These are phyloP conservation scores for Penicillium brasilianum DNA, from an alignment of 2,329 filamentous ascomycete genomes.

Conservation along the genomic window DNA sequence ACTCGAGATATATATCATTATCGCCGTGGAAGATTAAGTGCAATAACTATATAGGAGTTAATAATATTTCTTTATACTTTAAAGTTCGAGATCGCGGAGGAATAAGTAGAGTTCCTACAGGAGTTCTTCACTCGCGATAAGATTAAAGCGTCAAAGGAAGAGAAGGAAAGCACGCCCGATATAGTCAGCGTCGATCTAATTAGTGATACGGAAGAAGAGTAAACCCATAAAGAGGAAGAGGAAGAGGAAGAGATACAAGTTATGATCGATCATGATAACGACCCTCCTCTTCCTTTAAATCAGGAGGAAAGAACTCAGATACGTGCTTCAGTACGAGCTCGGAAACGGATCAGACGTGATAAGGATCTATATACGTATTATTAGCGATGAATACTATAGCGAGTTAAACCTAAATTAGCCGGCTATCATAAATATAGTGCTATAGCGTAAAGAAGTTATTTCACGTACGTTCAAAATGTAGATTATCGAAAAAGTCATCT, in stretches of 20 bases:
- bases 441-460: no score
- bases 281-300: neutral
- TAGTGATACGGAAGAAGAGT: neutral
- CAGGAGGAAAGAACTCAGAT: neutral
- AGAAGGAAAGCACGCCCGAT: neutral
- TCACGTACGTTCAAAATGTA: no score
- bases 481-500: no score
- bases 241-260: neutral
- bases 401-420: no score
- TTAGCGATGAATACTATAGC: no score
- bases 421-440: no score
- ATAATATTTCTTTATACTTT: constrained; percentile 8
- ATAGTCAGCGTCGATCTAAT: neutral
- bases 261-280: no score
- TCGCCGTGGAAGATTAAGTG: constrained; percentile 1
- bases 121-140: neutral
- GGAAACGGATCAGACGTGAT: no score
- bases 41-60: constrained; percentile 4
- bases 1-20: constrained; percentile 11
- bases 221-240: neutral
- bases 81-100: constrained; percentile 4
- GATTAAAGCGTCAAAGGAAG: neutral
- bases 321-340: neutral
- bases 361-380: no score
- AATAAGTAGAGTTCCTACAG: constrained; percentile 1